phyloP scores from a whole-genome alignment of 163 green algal species.

The Botryococcus braunii region DNA sequence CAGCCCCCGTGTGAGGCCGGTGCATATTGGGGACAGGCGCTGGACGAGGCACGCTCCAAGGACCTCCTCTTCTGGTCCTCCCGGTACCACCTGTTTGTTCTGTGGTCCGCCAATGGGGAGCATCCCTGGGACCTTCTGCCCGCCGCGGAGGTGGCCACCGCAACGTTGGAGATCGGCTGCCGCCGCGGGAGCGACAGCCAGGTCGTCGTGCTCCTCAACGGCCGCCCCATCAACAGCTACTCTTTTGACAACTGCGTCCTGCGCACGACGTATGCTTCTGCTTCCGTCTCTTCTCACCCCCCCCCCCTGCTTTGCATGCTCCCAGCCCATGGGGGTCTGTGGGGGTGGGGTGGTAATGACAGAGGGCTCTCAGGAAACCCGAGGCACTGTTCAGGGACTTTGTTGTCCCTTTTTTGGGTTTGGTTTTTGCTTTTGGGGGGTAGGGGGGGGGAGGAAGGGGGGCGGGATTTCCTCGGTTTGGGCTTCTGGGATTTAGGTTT shows the following conservation, averaged over 20 bases:
- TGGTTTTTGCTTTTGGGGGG: too few species aligned
- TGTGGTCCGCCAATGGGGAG: slow-evolving; percentile 7
- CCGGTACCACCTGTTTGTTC: slow-evolving; percentile 20
- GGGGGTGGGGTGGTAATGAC: too few species aligned
- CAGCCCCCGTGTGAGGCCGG: too few species aligned
- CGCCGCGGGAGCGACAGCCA: slow-evolving; percentile 5
- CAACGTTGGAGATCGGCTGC: slow-evolving; percentile 13
- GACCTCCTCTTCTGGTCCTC: slow-evolving; percentile 12
- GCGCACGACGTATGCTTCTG: slow-evolving; percentile 8
- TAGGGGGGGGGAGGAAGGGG: too few species aligned
- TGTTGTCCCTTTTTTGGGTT: too few species aligned
- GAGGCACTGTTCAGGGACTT: too few species aligned
- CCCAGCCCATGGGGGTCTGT: background rate
- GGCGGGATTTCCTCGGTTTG: too few species aligned
- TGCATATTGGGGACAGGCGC: too few species aligned
- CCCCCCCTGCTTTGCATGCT: background rate
- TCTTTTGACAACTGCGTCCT: slow-evolving; percentile 6
- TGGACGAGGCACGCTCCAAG: slow-evolving; percentile 6
- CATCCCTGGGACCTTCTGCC: slow-evolving; percentile 14
- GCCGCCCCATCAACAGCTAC: slow-evolving; percentile 11
- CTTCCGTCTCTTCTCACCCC: background rate
- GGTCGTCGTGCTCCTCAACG: slow-evolving; percentile 12
- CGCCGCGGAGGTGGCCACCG: background rate
- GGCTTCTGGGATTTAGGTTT: too few species aligned
- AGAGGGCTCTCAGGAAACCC: too few species aligned